Evolutionary conservation across 345 rosid genomes (phyloP), one percentile per base, ranked within the genome.

Genomic region (Luvunga scandens): DNA sequence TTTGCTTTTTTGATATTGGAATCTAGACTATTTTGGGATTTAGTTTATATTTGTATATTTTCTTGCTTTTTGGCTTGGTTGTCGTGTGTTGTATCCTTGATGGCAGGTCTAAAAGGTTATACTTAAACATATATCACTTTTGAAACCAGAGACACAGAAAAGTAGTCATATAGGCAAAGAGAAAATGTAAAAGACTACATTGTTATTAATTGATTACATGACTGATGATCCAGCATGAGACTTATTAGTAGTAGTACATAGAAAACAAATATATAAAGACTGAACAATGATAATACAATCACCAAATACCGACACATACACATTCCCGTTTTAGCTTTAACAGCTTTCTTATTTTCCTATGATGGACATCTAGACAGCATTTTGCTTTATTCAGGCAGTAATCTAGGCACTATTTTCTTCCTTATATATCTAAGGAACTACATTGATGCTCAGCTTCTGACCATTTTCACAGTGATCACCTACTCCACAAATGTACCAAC

Each of bases 381-480:
- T 30, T 28, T 75, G 45, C 28, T 75, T 66, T 30, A 50, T 65
- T 65, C 59, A 5, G 12, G 55, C 62, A 30, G 38, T 74, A 62
- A 42, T 4, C 13, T 7, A 22, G 33, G 34, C 42, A 6, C 71
- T 33, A 50, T 31, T 48, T 62, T 65, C 64, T 45, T n/a, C 3
- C 6, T 75, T 13, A 30, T 45, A 45, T 45, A 13, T 48, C 78
- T 42, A 80, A 9, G 64, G 82, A 30, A 31, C 39, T 36, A 77
- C 77, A 65, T 55, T 81, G 73, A 60, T 71, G 30, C 34, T 34
- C 39, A 59, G 55, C 77, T 77, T 76, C 74, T 71, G 77, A 42
- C 77, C 80, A 31, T 76, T 66, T 33, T 57, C 62, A 66, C 77
- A 72, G 72, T 71, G 73, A 60, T 81, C 73, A 65, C 8, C 45